Evolutionary conservation across 2,329 filamentous ascomycete genomes (phyloP), one percentile per base, ranked within the genome.

Genomic region (Fusarium lyarnte): DNA sequence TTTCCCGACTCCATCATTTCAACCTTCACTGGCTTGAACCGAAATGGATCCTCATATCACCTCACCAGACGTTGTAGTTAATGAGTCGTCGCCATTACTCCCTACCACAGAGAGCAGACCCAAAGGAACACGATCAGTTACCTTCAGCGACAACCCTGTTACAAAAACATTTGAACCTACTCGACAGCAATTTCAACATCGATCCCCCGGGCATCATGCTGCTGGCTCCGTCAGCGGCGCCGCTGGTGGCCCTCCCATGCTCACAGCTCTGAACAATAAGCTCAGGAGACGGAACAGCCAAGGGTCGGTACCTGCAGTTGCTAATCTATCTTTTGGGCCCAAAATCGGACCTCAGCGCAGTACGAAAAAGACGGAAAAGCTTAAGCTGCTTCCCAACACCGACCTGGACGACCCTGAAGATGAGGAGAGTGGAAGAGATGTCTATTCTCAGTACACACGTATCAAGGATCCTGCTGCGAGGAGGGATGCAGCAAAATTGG

Each of bases 381-480:
- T 99, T 69, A 99, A 99, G 84, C 88, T 99, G n/a, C 85, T 99
- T 21, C 96, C 96, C 2, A 96, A 96, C 78, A 94, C 95, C 0
- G 93, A 97, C 66, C 87, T 94, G 47, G 93, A 89, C 39, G 92
- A 93, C 31, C 93, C 95, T 46, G 90, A 87, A 75, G 86, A 98
- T 70, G 95, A 97, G 78, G 95, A 98, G 82, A 96, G 94, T 78
- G 94, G 95, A 14, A 88, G 95, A 72, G 96, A 99, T 80, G 96
- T 99, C 36, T 99, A 99, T 84, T 95, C 95, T 31, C 96, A 99
- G 81, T 98, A 98, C 81, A 97, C 95, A 13, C 89, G 96, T 47
- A 99, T 99, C 83, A 98, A 98, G 81, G 96, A 99, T 79, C 95
- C 95, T 2, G 97, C 92, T 1, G 96, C 96, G 13, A 87, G 96